A percentile compares a stretch with the other conserved stretches of the same genome.
Evolutionary conservation across 768 basidiomycete genomes (phyloP).

Genomic region (Pulveroboletus sp.): DNA sequence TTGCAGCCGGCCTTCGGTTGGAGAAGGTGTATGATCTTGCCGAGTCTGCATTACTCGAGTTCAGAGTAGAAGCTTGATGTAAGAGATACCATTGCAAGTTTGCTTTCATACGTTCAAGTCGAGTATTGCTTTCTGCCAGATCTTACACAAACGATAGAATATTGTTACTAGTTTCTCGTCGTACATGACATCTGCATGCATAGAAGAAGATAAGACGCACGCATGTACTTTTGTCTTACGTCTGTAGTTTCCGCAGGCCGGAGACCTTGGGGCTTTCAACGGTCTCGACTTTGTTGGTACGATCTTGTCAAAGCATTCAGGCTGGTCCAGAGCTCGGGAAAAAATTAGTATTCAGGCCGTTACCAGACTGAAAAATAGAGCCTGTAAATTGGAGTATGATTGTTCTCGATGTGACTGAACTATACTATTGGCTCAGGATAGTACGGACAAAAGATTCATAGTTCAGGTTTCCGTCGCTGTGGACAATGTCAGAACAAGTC

Average conservation of each 20-base stretch:
- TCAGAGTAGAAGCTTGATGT: conserved; percentile 15
- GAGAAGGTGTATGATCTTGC: conserved; percentile 28
- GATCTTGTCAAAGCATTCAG: too few relatives aligned
- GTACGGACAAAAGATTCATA: conserved; percentile 97
- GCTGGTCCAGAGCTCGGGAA: too few relatives aligned
- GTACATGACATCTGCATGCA: background rate
- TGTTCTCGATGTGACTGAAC: background rate
- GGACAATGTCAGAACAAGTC: conserved; percentile 1
- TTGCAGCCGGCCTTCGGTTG: conserved; percentile 17
- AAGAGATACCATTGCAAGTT: too few relatives aligned
- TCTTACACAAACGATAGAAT: background rate
- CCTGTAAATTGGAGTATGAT: too few relatives aligned
- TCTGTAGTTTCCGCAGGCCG: conserved; percentile 4
- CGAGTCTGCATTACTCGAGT: conserved; percentile 25
- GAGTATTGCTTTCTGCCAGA: too few relatives aligned
- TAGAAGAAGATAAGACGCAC: background rate
- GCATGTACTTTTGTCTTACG: background rate
- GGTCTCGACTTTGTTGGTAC: background rate
- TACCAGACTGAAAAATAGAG: too few relatives aligned
- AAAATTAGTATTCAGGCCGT: too few relatives aligned
- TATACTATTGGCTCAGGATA: conserved; percentile 76
- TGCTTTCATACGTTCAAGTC: too few relatives aligned
- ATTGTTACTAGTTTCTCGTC: background rate
- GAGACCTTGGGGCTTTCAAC: conserved; percentile 10
- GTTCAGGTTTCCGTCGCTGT: conserved; percentile 93